Evolutionary conservation across 352 stramenopile genomes (phyloP), one percentile per base, ranked within the genome.

Genomic region (Pythium scleroteichum): DNA sequence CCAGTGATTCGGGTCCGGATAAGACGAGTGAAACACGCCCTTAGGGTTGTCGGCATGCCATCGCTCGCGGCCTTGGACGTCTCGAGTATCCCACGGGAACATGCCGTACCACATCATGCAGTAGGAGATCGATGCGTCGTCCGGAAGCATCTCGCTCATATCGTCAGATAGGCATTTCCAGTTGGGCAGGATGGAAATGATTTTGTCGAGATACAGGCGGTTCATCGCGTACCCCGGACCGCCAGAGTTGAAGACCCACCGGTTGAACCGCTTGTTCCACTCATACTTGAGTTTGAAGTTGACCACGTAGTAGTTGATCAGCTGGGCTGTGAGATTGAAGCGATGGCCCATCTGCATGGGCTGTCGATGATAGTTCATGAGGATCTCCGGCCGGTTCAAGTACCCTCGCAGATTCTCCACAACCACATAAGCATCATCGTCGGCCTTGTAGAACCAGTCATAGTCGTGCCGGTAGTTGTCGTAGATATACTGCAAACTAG

Each of bases 361-460:
- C 53, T 87, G 76, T 41, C 59, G 57, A 22, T 75, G 40, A 40
- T 77, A 77, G 32, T 66, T 60, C 64, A 79, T 78, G 45, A 90
- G 46, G 39, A 93, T 84, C 77, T 93, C 79, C 1, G 84, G 81
- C 17, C 78, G 66, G 5, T 40, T 29, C 19, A 93, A 35, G 53
- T 89, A 93, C n/a, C 71, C 57, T 7, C 76, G 69, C 51, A 94
- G 66, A 59, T 94, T 94, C 54, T 94, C 82, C 44, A 92, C 42
- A 26, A 94, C 70, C n/a, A 94, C 80, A 55, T 88, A 94, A 6
- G 85, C 82, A 53, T 94, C 85, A 64, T 94, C 85, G 49, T 94
- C 85, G 0, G 78, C 76, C 58, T 94, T 94, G 71, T 94, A 94
- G 58, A 94, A 92, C 85, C 85, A 94, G 69, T 94, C 82, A 52